These are phyloP conservation scores for Cladorrhinum samala DNA, from an alignment of 495 filamentous ascomycete genomes.

Conservation along the genomic window DNA sequence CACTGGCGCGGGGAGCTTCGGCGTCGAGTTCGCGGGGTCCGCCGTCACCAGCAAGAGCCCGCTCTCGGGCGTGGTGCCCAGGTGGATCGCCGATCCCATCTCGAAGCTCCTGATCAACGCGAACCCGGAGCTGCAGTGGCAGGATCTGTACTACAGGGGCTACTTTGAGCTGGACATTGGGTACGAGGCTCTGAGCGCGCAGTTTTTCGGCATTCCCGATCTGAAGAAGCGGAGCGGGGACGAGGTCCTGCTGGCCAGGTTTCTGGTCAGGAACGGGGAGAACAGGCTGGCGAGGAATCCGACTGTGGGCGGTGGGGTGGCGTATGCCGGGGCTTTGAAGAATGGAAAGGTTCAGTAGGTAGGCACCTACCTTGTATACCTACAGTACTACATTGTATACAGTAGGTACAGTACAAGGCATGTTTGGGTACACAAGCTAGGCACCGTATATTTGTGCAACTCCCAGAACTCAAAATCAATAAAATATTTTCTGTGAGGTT, in stretches of 20 bases:
- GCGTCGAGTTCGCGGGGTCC: slow-evolving; percentile 61
- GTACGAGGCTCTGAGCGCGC: slow-evolving; percentile 44
- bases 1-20: slow-evolving; percentile 53
- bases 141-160: slow-evolving; percentile 61
- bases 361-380: no score
- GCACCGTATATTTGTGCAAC: no score
- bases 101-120: slow-evolving; percentile 38
- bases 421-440: no score
- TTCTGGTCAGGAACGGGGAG: slow-evolving; percentile 49
- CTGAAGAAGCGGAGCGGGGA: slow-evolving; percentile 36
- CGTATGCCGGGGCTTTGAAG: slow-evolving; percentile 23
- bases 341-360: slow-evolving; percentile 10
- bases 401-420: no score
- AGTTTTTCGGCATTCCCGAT: slow-evolving; percentile 44
- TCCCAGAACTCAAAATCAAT: no score
- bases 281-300: slow-evolving; percentile 37
- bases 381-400: no score
- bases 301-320: slow-evolving; percentile 28
- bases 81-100: neutral
- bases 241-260: slow-evolving; percentile 54
- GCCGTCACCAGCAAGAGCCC: slow-evolving; percentile 52
- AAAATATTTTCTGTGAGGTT: no score
- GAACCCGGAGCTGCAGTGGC: slow-evolving; percentile 60
- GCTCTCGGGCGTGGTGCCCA: slow-evolving; percentile 40
- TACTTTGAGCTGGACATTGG: slow-evolving; percentile 52